Base-by-base conservation (phyloP, 768 basidiomycete genomes). In the Suillus ampliporus region DNA sequence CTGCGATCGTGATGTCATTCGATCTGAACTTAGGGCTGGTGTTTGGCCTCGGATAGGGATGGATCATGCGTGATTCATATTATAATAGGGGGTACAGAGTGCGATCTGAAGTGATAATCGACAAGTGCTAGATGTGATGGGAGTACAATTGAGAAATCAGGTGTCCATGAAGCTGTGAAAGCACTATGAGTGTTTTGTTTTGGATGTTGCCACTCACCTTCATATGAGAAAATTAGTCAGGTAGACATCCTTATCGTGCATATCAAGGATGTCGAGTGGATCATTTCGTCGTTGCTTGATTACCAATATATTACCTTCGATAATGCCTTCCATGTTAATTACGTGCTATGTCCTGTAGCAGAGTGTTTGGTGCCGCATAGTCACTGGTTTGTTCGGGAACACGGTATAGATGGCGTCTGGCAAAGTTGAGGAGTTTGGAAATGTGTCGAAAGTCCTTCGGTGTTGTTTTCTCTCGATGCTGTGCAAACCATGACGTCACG, bases 241-340 rank as follows among this genome's bases (percentile, higher is more conserved):
- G 41, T 8, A 43, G 4, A 43, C 8, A 19, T 43, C 41, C 19
- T 43, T 43, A 0, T n/a, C 19, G 1, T 43, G 19, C 41, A 43
- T 43, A 19, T 43, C 19, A 4, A n/a, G 15, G n/a, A 43, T n/a
- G 8, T 43, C 13, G 1, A 43, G 15, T 7, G 4, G 19, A 43
- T 43, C n/a, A 19, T 5, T 0, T 1, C 19, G 1, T 7, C 6
- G 2, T 9, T 43, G 43, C 2, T 43, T 43, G 10, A 43, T 43
- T 43, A 31, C 31, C 31, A 31, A 31, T 31, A 31, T 31, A 6
- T 31, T 31, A 43, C 43, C 43, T 43, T 43, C n/a, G 6, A 43
- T 1, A 1, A 8, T 10, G 1, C n/a, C 3, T 0, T 43, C 13
- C n/a, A n/a, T 2, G 1, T 43, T 19, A 5, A 14, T 43, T 43